phyloP scores from a whole-genome alignment of 768 basidiomycete genomes.

The Trametes cingulata region DNA sequence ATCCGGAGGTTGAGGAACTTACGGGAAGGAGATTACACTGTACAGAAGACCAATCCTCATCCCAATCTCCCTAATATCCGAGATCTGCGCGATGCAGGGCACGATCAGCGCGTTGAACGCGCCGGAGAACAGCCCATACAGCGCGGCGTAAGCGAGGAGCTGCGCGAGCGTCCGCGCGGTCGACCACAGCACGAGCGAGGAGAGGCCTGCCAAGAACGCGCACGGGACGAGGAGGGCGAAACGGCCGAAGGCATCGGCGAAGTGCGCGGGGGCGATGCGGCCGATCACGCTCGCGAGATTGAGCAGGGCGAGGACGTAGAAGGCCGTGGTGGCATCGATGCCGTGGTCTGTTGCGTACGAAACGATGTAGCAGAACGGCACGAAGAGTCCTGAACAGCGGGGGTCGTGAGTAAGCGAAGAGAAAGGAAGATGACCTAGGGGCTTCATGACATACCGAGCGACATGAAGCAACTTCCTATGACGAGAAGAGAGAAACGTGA shows the following conservation, averaged over 20 bases:
- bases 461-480: conserved; percentile 57
- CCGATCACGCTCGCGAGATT: conserved; percentile 68
- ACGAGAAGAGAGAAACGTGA: conserved; percentile 52
- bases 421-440: background rate
- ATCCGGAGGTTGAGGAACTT: conserved; percentile 36
- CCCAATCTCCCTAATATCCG: conserved; percentile 59
- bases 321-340: conserved; percentile 41
- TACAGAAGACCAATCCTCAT: conserved; percentile 64
- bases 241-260: conserved; percentile 65
- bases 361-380: conserved; percentile 69
- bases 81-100: conserved; percentile 70
- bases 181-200: conserved; percentile 59
- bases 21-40: conserved; percentile 68
- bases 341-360: conserved; percentile 50
- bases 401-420: background rate
- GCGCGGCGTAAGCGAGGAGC: conserved; percentile 50
- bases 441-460: conserved; percentile 47
- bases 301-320: conserved; percentile 62
- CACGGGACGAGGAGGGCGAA: conserved; percentile 67
- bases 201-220: conserved; percentile 62
- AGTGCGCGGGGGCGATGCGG: conserved; percentile 60
- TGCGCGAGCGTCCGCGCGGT: conserved; percentile 39
- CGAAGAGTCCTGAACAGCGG: conserved; percentile 55
- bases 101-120: conserved; percentile 67
- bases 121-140: conserved; percentile 66